Evolutionary conservation across 768 basidiomycete species (phyloP).

Genomic region (Auricularia sp.): DNA sequence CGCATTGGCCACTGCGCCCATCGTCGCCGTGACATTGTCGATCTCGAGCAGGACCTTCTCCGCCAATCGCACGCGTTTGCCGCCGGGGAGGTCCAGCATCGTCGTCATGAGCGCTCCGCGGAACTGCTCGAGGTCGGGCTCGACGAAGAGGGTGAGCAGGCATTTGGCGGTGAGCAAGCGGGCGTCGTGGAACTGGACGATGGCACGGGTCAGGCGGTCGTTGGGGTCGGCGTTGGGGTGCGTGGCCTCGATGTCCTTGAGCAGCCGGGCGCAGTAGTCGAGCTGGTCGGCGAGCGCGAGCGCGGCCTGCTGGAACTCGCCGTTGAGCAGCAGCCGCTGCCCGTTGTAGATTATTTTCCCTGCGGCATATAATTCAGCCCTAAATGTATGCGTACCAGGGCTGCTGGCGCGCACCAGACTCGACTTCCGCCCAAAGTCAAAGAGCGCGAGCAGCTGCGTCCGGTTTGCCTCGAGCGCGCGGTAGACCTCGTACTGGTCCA

Average conservation of each 20-base stretch:
- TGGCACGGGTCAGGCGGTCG: slow-evolving; percentile 50
- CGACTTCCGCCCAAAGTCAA: slow-evolving; percentile 64
- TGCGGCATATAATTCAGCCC: slow-evolving; percentile 19
- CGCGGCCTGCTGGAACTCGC: slow-evolving; percentile 69
- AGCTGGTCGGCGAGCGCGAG: slow-evolving; percentile 75
- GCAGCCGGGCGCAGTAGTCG: slow-evolving; percentile 57
- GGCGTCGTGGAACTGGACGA: slow-evolving; percentile 59
- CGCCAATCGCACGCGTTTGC: slow-evolving; percentile 37
- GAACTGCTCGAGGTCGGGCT: slow-evolving; percentile 40
- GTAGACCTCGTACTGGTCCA: slow-evolving; percentile 15
- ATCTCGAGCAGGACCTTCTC: slow-evolving; percentile 51
- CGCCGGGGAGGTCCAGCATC: slow-evolving; percentile 23
- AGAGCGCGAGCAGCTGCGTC: slow-evolving; percentile 49
- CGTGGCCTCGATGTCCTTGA: slow-evolving; percentile 51
- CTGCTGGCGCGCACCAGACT: slow-evolving; percentile 38
- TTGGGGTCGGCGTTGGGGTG: slow-evolving; percentile 56
- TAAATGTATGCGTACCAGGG: slow-evolving; percentile 7
- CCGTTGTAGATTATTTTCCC: slow-evolving; percentile 60
- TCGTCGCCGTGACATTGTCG: slow-evolving; percentile 44
- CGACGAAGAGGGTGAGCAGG: slow-evolving; percentile 58
- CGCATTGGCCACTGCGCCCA: slow-evolving; percentile 45
- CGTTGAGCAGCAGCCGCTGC: slow-evolving; percentile 59
- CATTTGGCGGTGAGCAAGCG: slow-evolving; percentile 65
- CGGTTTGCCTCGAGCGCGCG: slow-evolving; percentile 15
- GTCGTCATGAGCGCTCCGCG: slow-evolving; percentile 43